These are phyloP conservation scores for Lachnellula subtilissima DNA, from an alignment of 2,329 filamentous ascomycete genomes.

Conservation along the genomic window DNA sequence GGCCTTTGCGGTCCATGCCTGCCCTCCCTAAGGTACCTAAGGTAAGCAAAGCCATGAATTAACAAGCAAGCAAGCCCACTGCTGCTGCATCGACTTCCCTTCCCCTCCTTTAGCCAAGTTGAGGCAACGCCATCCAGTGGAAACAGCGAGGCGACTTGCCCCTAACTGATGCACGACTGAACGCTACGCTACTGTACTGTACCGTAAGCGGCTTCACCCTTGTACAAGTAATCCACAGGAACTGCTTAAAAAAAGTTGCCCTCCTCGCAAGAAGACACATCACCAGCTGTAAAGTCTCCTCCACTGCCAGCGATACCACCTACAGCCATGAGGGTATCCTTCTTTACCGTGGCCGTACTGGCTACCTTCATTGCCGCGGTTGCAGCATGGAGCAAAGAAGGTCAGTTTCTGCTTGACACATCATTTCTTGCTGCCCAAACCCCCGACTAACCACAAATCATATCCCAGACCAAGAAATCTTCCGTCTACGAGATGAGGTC, in stretches of 20 bases:
- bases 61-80: no score
- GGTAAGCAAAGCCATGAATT: no score
- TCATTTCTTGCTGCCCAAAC: constrained; percentile 3
- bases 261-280: constrained; percentile 15
- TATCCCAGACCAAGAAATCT: constrained; percentile 88
- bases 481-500: constrained; percentile 88
- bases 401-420: constrained; percentile 18
- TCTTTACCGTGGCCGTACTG: constrained; percentile 27
- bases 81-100: no score
- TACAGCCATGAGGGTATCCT: constrained; percentile 30
- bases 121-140: constrained; percentile 4
- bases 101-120: not conserved
- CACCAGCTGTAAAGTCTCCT: constrained; percentile 14
- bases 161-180: not conserved
- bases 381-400: constrained; percentile 36
- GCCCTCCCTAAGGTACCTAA: no score
- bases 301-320: constrained; percentile 8
- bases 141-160: constrained; percentile 16
- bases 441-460: constrained; percentile 8
- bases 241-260: constrained; percentile 5
- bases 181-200: not conserved
- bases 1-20: not conserved
- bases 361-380: constrained; percentile 27
- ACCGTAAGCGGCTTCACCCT: not conserved
- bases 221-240: not conserved